Percentiles rank a stretch among this genome's conserved stretches.
Conservation (phyloP, 192 early-diverging fungal species). For the Coemansia sp. region DNA sequence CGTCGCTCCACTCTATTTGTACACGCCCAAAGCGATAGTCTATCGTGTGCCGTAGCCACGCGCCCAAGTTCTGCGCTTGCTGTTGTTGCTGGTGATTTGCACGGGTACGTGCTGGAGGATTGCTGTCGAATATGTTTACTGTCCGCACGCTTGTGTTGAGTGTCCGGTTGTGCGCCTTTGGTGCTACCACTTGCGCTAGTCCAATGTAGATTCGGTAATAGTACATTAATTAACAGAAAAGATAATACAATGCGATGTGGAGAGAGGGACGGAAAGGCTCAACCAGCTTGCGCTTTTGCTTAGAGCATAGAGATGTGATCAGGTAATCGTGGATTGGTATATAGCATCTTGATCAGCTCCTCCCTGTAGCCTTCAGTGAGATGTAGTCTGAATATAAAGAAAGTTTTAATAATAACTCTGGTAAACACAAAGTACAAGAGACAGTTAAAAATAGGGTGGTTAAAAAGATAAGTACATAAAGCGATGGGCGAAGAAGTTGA, state of each 20-base stretch:
- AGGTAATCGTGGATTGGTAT: neutral
- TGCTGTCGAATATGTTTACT: conserved; percentile 2
- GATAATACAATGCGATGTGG: neutral
- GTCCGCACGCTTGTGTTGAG: neutral
- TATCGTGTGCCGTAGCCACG: conserved; percentile 1
- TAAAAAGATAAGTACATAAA: conserved; percentile 2
- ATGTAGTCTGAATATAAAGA: neutral
- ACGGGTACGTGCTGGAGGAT: neutral
- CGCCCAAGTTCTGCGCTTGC: conserved; percentile 10
- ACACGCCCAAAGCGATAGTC: conserved; percentile 40
- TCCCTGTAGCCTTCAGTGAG: neutral
- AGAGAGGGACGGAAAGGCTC: neutral
- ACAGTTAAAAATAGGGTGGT: neutral
- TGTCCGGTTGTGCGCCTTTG: neutral
- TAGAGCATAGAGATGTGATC: neutral
- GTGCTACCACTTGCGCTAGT: neutral
- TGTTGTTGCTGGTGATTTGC: conserved; percentile 3
- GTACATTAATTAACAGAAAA: conserved; percentile 1
- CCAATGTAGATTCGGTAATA: conserved; percentile 13
- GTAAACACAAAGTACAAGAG: neutral
- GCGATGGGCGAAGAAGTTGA: neutral
- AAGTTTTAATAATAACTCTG: neutral
- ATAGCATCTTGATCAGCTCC: neutral
- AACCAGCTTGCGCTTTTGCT: neutral
- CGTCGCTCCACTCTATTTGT: conserved; percentile 42